Percentiles rank a stretch among this genome's conserved stretches.
These are phyloP conservation scores for Parafenestella ontariensis DNA, from an alignment of 2,329 filamentous ascomycete genomes.

Conservation along the genomic window DNA sequence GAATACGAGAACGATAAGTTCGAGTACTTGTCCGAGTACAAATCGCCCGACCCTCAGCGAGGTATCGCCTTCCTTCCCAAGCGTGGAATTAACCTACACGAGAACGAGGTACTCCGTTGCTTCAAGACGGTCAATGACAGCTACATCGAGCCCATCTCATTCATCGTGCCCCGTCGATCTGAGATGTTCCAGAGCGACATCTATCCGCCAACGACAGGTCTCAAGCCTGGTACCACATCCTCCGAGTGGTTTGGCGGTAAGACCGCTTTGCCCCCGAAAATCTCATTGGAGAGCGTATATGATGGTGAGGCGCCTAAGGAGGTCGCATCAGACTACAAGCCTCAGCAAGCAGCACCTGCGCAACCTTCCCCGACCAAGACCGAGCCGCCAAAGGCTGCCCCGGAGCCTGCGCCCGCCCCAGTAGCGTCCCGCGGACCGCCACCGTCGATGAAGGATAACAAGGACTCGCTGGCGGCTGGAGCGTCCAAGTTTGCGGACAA, in stretches of 20 bases:
- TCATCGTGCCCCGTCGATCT: slow-evolving; percentile 91
- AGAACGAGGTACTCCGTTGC: slow-evolving; percentile 88
- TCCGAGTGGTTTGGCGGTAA: slow-evolving; percentile 88
- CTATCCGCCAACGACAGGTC: slow-evolving; percentile 83
- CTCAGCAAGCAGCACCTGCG: slow-evolving; percentile 51
- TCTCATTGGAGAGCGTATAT: slow-evolving; percentile 91
- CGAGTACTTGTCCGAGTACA: slow-evolving; percentile 95
- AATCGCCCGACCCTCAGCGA: slow-evolving; percentile 93
- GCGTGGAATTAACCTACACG: slow-evolving; percentile 92
- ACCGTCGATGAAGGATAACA: slow-evolving; percentile 81
- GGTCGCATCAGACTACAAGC: slow-evolving; percentile 72
- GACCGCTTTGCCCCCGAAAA: slow-evolving; percentile 83
- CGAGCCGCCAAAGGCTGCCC: slow-evolving; percentile 58
- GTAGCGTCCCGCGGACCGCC: slow-evolving; percentile 61
- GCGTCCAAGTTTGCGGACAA: slow-evolving; percentile 86
- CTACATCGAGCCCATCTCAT: slow-evolving; percentile 96
- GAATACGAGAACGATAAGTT: slow-evolving; percentile 99
- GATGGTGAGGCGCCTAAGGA: slow-evolving; percentile 83
- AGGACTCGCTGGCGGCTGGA: slow-evolving; percentile 83
- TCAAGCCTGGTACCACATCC: slow-evolving; percentile 79
- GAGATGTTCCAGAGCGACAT: slow-evolving; percentile 98
- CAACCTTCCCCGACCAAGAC: slow-evolving; percentile 58
- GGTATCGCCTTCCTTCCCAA: slow-evolving; percentile 94
- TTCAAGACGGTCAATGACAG: slow-evolving; percentile 97
- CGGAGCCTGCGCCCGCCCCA: slow-evolving; percentile 57